Percentiles rank a stretch among this genome's conserved stretches.
Conservation (phyloP, 805 yeast species). For the Groenewaldozyma salmanticensis region DNA sequence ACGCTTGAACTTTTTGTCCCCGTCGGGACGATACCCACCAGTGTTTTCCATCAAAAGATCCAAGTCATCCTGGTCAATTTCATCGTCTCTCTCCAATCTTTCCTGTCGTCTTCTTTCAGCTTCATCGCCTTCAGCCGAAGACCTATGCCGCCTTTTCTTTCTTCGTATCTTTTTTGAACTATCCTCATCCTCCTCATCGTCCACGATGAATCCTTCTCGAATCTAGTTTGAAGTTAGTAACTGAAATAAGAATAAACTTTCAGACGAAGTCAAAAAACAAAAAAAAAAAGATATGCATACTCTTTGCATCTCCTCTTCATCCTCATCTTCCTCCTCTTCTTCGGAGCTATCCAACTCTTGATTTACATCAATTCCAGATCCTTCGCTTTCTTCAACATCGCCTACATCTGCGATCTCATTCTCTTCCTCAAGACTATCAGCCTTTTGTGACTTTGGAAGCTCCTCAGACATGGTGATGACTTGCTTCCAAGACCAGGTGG, state of each 20-base stretch:
- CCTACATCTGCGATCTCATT: slow-evolving; percentile 10
- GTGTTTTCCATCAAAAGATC: slow-evolving; percentile 86
- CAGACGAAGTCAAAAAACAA: neutral
- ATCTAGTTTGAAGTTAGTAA: slow-evolving; percentile 28
- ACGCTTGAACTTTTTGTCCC: slow-evolving; percentile 48
- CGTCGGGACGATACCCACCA: slow-evolving; percentile 41
- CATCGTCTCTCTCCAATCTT: slow-evolving; percentile 37
- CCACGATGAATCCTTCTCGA: slow-evolving; percentile 89
- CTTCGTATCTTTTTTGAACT: slow-evolving; percentile 15
- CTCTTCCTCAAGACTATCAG: slow-evolving; percentile 10
- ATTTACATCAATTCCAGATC: slow-evolving; percentile 38
- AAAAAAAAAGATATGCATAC: slow-evolving; percentile 16
- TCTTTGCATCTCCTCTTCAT: slow-evolving; percentile 77
- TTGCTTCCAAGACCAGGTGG: neutral
- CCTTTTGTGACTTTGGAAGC: too few relatives aligned
- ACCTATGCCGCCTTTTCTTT: slow-evolving; percentile 17
- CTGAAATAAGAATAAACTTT: neutral
- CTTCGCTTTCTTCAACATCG: slow-evolving; percentile 26
- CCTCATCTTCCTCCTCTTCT: slow-evolving; percentile 88
- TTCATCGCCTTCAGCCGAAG: slow-evolving; percentile 13
- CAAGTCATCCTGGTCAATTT: slow-evolving; percentile 88
- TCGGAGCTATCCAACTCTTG: slow-evolving; percentile 63
- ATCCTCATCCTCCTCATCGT: slow-evolving; percentile 70
- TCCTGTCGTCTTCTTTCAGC: slow-evolving; percentile 6
- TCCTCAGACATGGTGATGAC: too few relatives aligned